These are phyloP conservation scores for Vicia villosa DNA, from an alignment of 306 rosid species.

Conservation along the genomic window DNA sequence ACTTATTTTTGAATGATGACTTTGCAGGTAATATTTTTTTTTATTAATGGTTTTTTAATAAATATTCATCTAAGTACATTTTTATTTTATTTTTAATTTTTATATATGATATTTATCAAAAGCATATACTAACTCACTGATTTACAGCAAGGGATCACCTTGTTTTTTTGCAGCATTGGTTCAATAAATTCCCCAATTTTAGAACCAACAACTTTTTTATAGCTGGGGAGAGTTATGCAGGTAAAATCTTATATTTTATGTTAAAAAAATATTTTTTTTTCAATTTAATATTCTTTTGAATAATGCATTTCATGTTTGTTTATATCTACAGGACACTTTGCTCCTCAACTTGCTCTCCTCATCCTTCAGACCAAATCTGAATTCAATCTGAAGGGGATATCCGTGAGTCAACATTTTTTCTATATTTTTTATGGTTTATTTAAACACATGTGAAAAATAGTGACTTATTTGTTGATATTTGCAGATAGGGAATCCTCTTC, in stretches of 20 bases:
- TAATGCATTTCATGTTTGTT: background rate
- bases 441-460: background rate
- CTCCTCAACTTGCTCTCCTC: constrained; percentile 72
- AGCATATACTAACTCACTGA: background rate
- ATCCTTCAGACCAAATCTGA: constrained; percentile 44
- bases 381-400: constrained; percentile 69
- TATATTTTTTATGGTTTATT: no score
- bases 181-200: constrained; percentile 52
- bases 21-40: background rate
- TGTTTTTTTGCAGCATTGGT: constrained; percentile 60
- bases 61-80: no score
- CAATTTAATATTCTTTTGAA: background rate
- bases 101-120: background rate
- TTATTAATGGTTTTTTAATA: no score
- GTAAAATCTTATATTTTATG: constrained; percentile 28
- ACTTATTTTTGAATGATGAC: background rate
- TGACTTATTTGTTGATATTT: background rate
- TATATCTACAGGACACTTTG: constrained; percentile 60
- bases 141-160: constrained; percentile 61
- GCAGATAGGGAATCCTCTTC: constrained; percentile 75
- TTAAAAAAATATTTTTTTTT: background rate
- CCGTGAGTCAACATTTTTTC: constrained; percentile 44
- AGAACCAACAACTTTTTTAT: constrained; percentile 57
- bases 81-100: background rate
- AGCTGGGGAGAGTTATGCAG: constrained; percentile 79